Conservation (phyloP, 2,329 filamentous ascomycete species). For the Sclerotinia minor region DNA sequence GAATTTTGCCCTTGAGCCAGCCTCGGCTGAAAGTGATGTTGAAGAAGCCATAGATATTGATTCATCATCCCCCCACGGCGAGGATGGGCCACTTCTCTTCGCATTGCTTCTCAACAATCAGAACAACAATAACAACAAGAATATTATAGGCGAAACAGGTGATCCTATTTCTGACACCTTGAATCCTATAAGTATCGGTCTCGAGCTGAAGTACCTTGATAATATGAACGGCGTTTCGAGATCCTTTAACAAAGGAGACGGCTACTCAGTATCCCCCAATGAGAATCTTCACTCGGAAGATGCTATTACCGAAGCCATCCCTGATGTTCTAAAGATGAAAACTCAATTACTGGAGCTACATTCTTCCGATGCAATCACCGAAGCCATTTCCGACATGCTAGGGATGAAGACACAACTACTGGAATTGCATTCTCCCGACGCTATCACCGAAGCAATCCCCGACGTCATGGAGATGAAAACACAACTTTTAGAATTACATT, state of each 20-base stretch:
- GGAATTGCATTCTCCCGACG: background rate
- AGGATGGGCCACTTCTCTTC: slow-evolving; percentile 1
- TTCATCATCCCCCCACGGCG: too few species aligned
- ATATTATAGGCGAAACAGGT: too few species aligned
- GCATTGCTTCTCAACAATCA: background rate
- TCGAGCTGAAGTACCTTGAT: background rate
- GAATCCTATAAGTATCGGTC: background rate
- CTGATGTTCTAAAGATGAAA: too few species aligned
- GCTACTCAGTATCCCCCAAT: too few species aligned
- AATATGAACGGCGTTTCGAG: too few species aligned
- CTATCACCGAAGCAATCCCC: background rate
- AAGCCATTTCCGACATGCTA: slow-evolving; percentile 1
- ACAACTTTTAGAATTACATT: background rate
- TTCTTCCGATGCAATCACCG: background rate
- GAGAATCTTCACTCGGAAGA: too few species aligned
- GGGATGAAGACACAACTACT: background rate
- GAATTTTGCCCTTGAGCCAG: background rate
- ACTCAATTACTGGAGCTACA: background rate
- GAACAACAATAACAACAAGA: background rate
- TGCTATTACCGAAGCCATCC: too few species aligned
- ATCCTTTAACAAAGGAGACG: too few species aligned
- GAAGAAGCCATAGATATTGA: background rate
- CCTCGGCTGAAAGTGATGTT: background rate
- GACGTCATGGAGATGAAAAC: background rate
- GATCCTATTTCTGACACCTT: background rate